These are phyloP conservation scores for Rubia tinctorum DNA, from an alignment of 305 asterid genomes.

Conservation along the genomic window DNA sequence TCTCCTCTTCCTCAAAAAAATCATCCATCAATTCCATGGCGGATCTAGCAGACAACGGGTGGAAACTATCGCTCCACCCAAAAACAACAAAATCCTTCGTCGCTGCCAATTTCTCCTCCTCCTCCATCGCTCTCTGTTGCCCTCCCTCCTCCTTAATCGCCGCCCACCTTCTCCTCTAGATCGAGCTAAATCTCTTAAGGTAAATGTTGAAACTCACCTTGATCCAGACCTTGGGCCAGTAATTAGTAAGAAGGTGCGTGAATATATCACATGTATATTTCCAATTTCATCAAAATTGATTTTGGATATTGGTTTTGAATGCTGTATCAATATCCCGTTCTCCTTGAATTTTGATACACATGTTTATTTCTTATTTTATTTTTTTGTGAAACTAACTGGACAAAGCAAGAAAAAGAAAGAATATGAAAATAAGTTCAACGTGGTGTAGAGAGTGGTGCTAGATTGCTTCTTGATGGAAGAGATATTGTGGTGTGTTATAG, in stretches of 20 bases:
- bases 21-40: too few species aligned
- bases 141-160: too few species aligned
- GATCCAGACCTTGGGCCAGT: conserved; percentile 98
- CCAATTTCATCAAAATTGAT: not conserved
- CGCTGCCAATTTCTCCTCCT: too few species aligned
- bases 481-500: conserved; percentile 49
- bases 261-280: not conserved
- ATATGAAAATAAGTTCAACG: conserved; percentile 74
- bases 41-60: too few species aligned
- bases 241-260: conserved; percentile 80
- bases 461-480: conserved; percentile 91
- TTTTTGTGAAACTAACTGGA: not conserved
- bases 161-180: too few species aligned
- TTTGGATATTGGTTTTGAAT: not conserved
- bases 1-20: too few species aligned
- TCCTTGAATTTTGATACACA: not conserved
- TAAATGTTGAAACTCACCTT: conserved; percentile 84
- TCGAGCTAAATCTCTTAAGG: conserved; percentile 84
- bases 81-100: too few species aligned
- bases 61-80: too few species aligned
- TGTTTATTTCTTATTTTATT: not conserved
- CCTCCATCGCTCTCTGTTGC: too few species aligned
- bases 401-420: conserved; percentile 79
- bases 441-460: conserved; percentile 80
- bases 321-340: not conserved